Evolutionary conservation across 306 rosid genomes (phyloP).

Genomic region (Quillaja saponaria): DNA sequence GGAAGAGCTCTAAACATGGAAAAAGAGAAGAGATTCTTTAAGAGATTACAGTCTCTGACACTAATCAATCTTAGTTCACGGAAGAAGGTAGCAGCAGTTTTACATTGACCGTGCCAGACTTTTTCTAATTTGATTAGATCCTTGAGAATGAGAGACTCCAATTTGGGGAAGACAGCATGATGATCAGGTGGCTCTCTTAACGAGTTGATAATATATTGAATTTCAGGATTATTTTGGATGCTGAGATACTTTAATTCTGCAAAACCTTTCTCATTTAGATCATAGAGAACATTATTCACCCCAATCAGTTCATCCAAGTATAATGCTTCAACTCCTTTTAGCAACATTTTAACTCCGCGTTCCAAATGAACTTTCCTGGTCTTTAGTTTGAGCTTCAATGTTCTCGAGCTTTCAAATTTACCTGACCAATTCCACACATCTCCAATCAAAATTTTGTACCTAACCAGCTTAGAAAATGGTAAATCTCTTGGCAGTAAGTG

Average conservation of each 20-base stretch:
- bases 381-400: conserved; percentile 32
- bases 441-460: conserved; percentile 28
- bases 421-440: conserved; percentile 19
- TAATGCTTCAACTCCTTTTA: conserved; percentile 37
- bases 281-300: conserved; percentile 19
- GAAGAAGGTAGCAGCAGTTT: no score
- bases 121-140: neutral
- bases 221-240: conserved; percentile 8
- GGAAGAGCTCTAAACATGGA: no score
- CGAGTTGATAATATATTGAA: conserved; percentile 21
- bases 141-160: conserved; percentile 34
- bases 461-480: neutral
- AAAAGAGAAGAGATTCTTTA: no score
- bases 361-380: conserved; percentile 21
- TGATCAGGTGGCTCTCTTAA: conserved; percentile 7
- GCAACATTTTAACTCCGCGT: conserved; percentile 33
- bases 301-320: conserved; percentile 26
- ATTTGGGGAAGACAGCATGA: conserved; percentile 19
- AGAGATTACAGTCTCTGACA: no score
- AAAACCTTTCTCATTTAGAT: conserved; percentile 30
- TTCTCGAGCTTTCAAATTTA: conserved; percentile 5
- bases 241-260: conserved; percentile 34
- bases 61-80: conserved; percentile 32
- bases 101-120: conserved; percentile 24
- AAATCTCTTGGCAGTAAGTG: conserved; percentile 8